Evolutionary conservation across 495 filamentous ascomycete genomes (phyloP).

Genomic region (Neurospora tetrasperma): DNA sequence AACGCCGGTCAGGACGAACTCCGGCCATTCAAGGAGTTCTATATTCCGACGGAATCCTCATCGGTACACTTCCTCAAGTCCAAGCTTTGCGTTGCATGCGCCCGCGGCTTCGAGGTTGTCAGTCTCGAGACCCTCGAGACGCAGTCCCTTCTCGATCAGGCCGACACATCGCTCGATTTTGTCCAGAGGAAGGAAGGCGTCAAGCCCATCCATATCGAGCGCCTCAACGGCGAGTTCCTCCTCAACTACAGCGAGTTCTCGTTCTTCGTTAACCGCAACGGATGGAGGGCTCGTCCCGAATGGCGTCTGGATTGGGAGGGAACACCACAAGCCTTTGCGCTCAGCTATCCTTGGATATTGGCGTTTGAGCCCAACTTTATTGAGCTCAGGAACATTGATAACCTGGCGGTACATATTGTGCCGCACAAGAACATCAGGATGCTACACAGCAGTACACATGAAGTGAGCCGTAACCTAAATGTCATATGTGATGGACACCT

Average conservation of each 20-base stretch:
- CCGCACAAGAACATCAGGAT: constrained; percentile 93
- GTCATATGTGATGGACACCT: background rate
- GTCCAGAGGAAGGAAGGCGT: constrained; percentile 86
- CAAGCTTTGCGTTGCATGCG: constrained; percentile 92
- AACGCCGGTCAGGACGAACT: constrained; percentile 86
- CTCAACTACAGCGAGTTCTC: constrained; percentile 97
- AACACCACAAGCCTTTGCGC: constrained; percentile 76
- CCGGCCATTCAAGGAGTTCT: constrained; percentile 97
- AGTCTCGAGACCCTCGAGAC: constrained; percentile 94
- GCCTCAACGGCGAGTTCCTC: constrained; percentile 91
- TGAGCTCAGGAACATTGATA: constrained; percentile 91
- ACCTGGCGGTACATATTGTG: constrained; percentile 84
- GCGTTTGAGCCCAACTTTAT: constrained; percentile 99
- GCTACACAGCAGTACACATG: constrained; percentile 90
- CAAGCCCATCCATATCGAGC: constrained; percentile 95
- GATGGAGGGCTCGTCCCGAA: constrained; percentile 90
- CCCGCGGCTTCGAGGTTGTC: constrained; percentile 93
- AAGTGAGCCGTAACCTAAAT: constrained; percentile 49
- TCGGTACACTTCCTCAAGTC: constrained; percentile 96
- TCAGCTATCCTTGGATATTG: constrained; percentile 90
- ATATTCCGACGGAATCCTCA: constrained; percentile 91
- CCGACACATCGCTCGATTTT: constrained; percentile 96
- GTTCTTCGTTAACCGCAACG: constrained; percentile 98
- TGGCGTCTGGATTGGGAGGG: constrained; percentile 99
- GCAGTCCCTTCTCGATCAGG: constrained; percentile 92